Base-by-base conservation (phyloP, 306 rosid species). In the Vachellia pachyceras region DNA sequence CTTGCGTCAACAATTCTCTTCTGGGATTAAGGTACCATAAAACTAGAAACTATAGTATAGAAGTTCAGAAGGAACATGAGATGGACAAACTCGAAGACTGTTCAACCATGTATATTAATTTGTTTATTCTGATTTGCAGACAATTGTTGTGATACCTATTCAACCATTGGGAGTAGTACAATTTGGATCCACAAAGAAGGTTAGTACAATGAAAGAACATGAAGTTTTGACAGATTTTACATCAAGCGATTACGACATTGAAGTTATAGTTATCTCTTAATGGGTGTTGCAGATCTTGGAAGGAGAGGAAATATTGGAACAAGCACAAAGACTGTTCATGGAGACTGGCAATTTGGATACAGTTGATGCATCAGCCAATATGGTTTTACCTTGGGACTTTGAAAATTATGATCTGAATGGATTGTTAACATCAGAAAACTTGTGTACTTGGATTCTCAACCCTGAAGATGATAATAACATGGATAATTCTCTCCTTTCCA, bases 161-260 rank as follows among this genome's bases (percentile, higher is more conserved):
- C 88, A 83, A 76, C 82, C 86, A 22, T 60, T 74, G 11, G 98
- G 98, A 80, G 94, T 92, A 52, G 79, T 85, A 67, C 93, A 88
- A 73, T 86, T 94, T 49, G 98, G 98, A 86, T 92, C 97, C 69
- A 91, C 81, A 58, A 69, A 89, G 52, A 90, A 88, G 97, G 98
- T 92, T 65, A 80, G 90, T 80, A 68, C 15, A 7, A 39, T 44
- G 47, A 44, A 79, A 76, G 7, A 40, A 55, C 65, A 7, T 22
- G 11, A 20, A 49, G 20, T 3, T 73, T 25, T 58, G 57, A 22
- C 57, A 23, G 11, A n/a, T 69, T 67, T 69, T 60, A 58, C 36
- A 73, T 13, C 39, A 61, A 29, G 40, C 2, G 40, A 25, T 57
- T 11, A 42, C 14, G 29, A 29, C 8, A 29, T 29, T 25, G 1